Percentiles rank a stretch among this genome's conserved stretches.
phyloP scores from a whole-genome alignment of 192 early-diverging fungal genomes.

The Ambispora gerdemannii region DNA sequence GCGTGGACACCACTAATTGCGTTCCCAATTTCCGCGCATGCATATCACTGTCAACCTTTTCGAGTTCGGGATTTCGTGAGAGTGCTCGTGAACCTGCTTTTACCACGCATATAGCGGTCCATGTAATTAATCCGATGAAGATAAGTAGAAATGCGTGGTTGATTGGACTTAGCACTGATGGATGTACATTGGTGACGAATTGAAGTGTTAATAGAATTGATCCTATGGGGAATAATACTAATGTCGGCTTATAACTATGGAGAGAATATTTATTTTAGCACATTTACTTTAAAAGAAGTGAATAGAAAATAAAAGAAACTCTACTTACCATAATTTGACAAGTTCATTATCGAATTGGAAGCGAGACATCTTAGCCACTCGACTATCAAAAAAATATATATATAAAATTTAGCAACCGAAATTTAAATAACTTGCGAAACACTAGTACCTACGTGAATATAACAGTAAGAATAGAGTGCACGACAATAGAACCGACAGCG shows the following conservation, averaged over 20 bases:
- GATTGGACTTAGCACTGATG: constrained; percentile 29
- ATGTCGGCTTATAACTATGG: constrained; percentile 36
- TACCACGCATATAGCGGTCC: constrained; percentile 36
- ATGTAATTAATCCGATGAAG: constrained; percentile 34
- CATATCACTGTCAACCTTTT: constrained; percentile 30
- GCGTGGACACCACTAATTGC: constrained; percentile 40
- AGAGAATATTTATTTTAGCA: too few species aligned
- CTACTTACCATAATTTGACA: constrained; percentile 36
- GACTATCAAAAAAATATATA: background rate
- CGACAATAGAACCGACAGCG: constrained; percentile 32
- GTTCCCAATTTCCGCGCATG: constrained; percentile 37
- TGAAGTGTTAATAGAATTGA: constrained; percentile 35
- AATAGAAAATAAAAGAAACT: background rate
- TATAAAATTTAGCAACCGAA: too few species aligned
- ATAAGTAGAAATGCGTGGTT: constrained; percentile 38
- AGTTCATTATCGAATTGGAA: constrained; percentile 42
- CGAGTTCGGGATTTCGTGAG: constrained; percentile 23
- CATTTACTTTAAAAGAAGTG: background rate
- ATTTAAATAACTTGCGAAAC: too few species aligned
- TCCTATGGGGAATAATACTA: constrained; percentile 38
- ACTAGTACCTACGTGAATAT: constrained; percentile 26
- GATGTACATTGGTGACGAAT: constrained; percentile 33
- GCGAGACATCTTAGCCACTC: constrained; percentile 34
- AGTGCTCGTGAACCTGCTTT: constrained; percentile 37
- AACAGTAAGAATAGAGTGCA: constrained; percentile 32